Conservation (phyloP, 306 rosid species). For the Cucumis hystrix region DNA sequence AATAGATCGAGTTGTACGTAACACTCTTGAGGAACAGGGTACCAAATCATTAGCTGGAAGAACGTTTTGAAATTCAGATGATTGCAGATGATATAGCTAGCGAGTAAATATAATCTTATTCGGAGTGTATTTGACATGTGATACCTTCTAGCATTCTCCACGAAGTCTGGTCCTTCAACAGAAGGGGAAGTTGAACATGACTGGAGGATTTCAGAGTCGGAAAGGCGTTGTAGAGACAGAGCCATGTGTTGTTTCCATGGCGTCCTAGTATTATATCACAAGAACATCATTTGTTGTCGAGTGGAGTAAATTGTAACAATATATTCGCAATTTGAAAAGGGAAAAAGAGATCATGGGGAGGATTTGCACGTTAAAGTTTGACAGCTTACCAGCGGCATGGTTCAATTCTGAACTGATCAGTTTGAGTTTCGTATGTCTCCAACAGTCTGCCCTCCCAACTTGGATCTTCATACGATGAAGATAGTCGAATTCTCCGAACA, state of each 20-base stretch:
- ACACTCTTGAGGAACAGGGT: background rate
- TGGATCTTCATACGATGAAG: conserved; percentile 44
- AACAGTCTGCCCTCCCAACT: conserved; percentile 50
- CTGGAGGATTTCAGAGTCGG: conserved; percentile 66
- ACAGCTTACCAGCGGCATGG: conserved; percentile 63
- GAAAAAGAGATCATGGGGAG: background rate
- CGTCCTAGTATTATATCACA: conserved; percentile 40
- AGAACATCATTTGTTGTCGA: conserved; percentile 3
- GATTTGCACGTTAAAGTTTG: background rate
- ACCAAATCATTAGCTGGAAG: background rate
- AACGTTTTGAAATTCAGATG: background rate
- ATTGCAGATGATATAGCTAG: background rate
- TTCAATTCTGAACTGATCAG: conserved; percentile 53
- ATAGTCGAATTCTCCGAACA: conserved; percentile 67
- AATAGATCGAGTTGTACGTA: background rate
- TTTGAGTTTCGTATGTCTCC: conserved; percentile 65
- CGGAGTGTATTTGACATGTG: background rate
- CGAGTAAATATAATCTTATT: background rate
- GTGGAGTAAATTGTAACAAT: background rate
- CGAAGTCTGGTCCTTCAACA: conserved; percentile 73
- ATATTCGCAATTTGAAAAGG: background rate
- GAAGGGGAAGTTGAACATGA: conserved; percentile 75
- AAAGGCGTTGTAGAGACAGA: conserved; percentile 16
- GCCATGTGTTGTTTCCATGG: conserved; percentile 20
- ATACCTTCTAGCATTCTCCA: conserved; percentile 51